Evolutionary conservation across 345 rosid genomes (phyloP).

Genomic region (Linum usitatissimum): DNA sequence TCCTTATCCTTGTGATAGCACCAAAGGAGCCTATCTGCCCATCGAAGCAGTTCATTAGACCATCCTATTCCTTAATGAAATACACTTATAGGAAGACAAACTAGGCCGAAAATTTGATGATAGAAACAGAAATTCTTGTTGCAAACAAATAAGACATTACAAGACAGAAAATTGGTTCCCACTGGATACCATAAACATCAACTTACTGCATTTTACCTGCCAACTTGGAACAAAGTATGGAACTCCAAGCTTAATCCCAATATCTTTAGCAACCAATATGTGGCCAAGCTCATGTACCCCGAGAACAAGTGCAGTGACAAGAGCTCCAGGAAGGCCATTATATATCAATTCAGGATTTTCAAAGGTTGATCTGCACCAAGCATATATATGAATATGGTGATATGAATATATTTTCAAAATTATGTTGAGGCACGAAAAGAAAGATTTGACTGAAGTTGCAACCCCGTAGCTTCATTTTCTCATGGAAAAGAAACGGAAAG

Average conservation of each 20-base stretch:
- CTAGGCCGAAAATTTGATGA: background rate
- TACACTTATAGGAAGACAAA: background rate
- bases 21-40: slow-evolving; percentile 99
- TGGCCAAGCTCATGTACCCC: slow-evolving; percentile 81
- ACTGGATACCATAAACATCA: background rate
- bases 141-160: background rate
- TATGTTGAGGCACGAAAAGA: background rate
- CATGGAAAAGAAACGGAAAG: background rate
- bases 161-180: background rate
- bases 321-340: slow-evolving; percentile 84
- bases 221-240: slow-evolving; percentile 94
- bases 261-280: slow-evolving; percentile 49
- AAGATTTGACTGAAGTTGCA: background rate
- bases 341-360: slow-evolving; percentile 60
- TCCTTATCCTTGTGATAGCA: slow-evolving; percentile 77
- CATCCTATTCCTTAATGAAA: background rate
- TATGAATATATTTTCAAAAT: slow-evolving; percentile 5
- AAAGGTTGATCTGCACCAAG: slow-evolving; percentile 51
- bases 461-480: background rate
- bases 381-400: background rate
- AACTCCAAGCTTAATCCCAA: slow-evolving; percentile 68
- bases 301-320: slow-evolving; percentile 62
- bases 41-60: slow-evolving; percentile 36
- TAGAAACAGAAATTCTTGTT: background rate
- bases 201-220: slow-evolving; percentile 50